These are phyloP conservation scores for Sphaerulina populicola DNA, from an alignment of 2,329 filamentous ascomycete species.

Conservation along the genomic window DNA sequence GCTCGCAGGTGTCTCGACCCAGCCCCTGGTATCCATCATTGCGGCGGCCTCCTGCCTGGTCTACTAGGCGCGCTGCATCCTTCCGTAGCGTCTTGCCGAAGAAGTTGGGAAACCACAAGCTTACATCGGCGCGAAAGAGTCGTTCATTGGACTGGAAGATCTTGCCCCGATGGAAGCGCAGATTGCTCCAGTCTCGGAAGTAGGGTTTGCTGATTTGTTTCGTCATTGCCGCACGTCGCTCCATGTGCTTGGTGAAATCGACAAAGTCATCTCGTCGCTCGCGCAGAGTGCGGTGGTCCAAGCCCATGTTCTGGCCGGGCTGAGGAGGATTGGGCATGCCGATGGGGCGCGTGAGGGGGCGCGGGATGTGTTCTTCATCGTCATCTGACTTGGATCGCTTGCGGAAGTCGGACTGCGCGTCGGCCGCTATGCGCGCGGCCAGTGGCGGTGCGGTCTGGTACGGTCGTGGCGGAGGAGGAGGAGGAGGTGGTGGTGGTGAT, in stretches of 20 bases:
- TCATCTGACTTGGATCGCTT: constrained; percentile 24
- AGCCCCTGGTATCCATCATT: constrained; percentile 34
- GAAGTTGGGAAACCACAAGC: constrained; percentile 91
- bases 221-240: constrained; percentile 65
- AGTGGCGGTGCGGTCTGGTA: constrained; percentile 10
- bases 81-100: constrained; percentile 66
- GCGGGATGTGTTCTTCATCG: constrained; percentile 43
- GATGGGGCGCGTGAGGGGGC: constrained; percentile 62
- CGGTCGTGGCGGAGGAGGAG: constrained; percentile 7
- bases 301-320: constrained; percentile 71
- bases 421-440: constrained; percentile 12
- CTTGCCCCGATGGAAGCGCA: constrained; percentile 76
- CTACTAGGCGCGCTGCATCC: constrained; percentile 56
- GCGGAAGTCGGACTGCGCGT: constrained; percentile 19
- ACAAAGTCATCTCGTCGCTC: constrained; percentile 73
- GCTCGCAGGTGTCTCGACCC: constrained; percentile 62
- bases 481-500: constrained; percentile 17
- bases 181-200: constrained; percentile 89
- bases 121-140: constrained; percentile 72
- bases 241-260: constrained; percentile 75
- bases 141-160: constrained; percentile 77
- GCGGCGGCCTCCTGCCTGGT: constrained; percentile 37
- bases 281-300: constrained; percentile 57
- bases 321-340: constrained; percentile 67
- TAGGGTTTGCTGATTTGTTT: constrained; percentile 76